Base-by-base conservation (phyloP, 371 early-diverging fungal species). In the Mucor lusitanicus region DNA sequence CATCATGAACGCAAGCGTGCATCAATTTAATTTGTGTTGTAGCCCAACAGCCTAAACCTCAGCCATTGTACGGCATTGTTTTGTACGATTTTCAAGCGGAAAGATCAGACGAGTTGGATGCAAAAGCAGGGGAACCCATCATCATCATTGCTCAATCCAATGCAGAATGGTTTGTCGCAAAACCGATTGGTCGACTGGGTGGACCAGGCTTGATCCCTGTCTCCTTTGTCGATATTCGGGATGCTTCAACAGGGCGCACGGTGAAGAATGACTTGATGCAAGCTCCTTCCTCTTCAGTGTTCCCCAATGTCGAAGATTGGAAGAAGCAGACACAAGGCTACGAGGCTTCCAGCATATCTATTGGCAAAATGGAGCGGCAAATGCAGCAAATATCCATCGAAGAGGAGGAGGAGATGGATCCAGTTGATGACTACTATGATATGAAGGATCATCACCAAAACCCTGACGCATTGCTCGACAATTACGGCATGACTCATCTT, bases 161-260 rank as follows among this genome's bases (percentile, higher is more conserved):
- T 62, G 79, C 83, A 4, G 93, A 92, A 68, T 93, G 93, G 93
- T 87, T 86, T 71, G 88, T 93, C 19, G 93, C 90, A 32, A 91
- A 89, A 74, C 88, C 87, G 17, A 85, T 87, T 48, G 84, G 79
- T 54, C 72, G 87, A 13, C 76, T 86, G 13, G 87, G 88, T 17
- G 86, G 85, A 6, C 89, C 91, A 12, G 93, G 92, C 4, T 79
- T 93, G 53, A 90, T 93, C 68, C 93, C 93, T 6, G 87, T 90
- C 19, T 81, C 87, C 17, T 93, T 86, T 83, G 79, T 93, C 6
- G 86, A 91, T 69, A 79, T 91, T 62, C 76, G 84, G 33, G 91
- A 92, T 70, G 82, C 82, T 13, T 48, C 65, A 6, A 72, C 65
- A 12, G 69, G 69, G 17, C 57, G 65, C 4, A 62, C 67, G 15